Percentiles rank a stretch among this genome's conserved stretches.
These are phyloP conservation scores for Kodamaea plutei DNA, from an alignment of 1,139 yeast species.

Conservation along the genomic window DNA sequence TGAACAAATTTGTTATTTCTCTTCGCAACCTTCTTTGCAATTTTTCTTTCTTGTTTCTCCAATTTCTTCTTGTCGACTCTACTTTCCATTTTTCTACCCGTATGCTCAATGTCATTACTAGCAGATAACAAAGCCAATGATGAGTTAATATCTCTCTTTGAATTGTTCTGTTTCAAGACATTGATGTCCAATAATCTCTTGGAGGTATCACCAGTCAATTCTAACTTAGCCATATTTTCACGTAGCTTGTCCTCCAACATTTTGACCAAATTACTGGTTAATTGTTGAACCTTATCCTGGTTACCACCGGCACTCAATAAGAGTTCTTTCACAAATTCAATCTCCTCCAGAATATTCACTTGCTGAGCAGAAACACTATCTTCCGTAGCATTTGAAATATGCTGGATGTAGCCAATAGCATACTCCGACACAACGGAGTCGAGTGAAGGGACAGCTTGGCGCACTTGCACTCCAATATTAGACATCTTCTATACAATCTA, in stretches of 20 bases:
- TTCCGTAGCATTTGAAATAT: slow-evolving; percentile 67
- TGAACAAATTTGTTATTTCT: slow-evolving; percentile 82
- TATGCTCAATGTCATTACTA: slow-evolving; percentile 79
- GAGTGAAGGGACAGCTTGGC: slow-evolving; percentile 82
- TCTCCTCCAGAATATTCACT: slow-evolving; percentile 61
- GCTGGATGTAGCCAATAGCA: slow-evolving; percentile 84
- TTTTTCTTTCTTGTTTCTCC: slow-evolving; percentile 95
- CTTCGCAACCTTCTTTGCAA: slow-evolving; percentile 94
- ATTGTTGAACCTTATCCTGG: slow-evolving; percentile 46
- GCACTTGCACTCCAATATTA: slow-evolving; percentile 61
- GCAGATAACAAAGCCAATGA: slow-evolving; percentile 72
- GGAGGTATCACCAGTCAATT: slow-evolving; percentile 71
- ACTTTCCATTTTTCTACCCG: slow-evolving; percentile 88
- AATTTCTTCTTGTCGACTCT: slow-evolving; percentile 94
- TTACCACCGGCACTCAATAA: slow-evolving; percentile 79
- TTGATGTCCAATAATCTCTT: slow-evolving; percentile 74
- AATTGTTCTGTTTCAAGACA: slow-evolving; percentile 51
- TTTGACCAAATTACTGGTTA: slow-evolving; percentile 43
- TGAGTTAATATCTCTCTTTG: slow-evolving; percentile 68
- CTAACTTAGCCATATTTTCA: slow-evolving; percentile 68
- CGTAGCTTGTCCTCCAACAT: slow-evolving; percentile 54
- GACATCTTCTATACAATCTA: too few relatives aligned
- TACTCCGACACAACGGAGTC: slow-evolving; percentile 91
- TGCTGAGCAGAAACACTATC: slow-evolving; percentile 80
- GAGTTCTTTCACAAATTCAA: slow-evolving; percentile 58